Evolutionary conservation across 192 early-diverging fungal species (phyloP).

Genomic region (Funneliformis mosseae): DNA sequence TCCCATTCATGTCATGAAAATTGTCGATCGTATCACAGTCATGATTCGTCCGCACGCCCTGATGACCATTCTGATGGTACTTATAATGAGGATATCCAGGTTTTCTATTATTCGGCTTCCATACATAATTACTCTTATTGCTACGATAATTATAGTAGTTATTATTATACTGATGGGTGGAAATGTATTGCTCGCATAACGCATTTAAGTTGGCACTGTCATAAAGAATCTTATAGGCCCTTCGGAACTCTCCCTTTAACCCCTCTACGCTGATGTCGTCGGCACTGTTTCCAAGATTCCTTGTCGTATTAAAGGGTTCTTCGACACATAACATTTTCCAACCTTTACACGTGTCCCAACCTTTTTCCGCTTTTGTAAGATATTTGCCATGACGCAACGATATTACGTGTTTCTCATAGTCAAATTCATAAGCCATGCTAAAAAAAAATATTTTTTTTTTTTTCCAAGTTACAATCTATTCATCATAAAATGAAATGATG

Average conservation of each 20-base stretch:
- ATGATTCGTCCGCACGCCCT: neutral
- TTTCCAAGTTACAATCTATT: neutral
- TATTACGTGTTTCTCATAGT: slow-evolving; percentile 80
- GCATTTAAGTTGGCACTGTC: slow-evolving; percentile 47
- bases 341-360: slow-evolving; percentile 75
- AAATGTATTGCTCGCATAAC: slow-evolving; percentile 59
- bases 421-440: slow-evolving; percentile 79
- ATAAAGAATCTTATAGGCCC: slow-evolving; percentile 65
- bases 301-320: slow-evolving; percentile 85
- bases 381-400: slow-evolving; percentile 79
- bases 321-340: slow-evolving; percentile 85
- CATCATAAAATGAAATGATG: neutral
- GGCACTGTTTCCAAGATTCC: slow-evolving; percentile 91
- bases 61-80: neutral
- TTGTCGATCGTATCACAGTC: neutral
- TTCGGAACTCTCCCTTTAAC: slow-evolving; percentile 77
- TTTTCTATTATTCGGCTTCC: too few species aligned
- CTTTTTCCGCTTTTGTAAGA: slow-evolving; percentile 80
- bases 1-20: neutral
- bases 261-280: slow-evolving; percentile 79
- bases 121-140: too few species aligned
- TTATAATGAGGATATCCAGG: neutral
- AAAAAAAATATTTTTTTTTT: neutral
- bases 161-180: neutral
- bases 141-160: too few species aligned